Percentiles rank a stretch among this genome's conserved stretches.
These are phyloP conservation scores for Suillus subluteus DNA, from an alignment of 768 basidiomycete genomes.

Conservation along the genomic window DNA sequence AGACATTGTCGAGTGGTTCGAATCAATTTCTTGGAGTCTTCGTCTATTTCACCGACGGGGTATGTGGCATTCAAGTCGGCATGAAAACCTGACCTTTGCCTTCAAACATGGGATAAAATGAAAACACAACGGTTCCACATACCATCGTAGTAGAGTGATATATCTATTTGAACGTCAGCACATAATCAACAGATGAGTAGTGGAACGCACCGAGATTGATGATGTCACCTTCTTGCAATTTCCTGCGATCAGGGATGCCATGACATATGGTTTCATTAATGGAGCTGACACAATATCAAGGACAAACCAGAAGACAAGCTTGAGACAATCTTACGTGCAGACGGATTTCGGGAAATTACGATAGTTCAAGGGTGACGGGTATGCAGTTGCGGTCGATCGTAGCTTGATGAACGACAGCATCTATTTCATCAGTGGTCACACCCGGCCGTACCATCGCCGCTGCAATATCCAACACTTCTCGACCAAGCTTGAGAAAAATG, in stretches of 20 bases:
- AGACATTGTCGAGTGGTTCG: constrained; percentile 79
- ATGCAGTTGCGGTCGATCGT: constrained; percentile 87
- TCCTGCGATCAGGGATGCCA: constrained; percentile 89
- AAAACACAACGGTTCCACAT: constrained; percentile 12
- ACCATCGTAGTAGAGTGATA: constrained; percentile 82
- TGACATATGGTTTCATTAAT: constrained; percentile 98
- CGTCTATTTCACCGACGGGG: constrained; percentile 84
- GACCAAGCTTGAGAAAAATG: constrained; percentile 59
- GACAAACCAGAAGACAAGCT: constrained; percentile 8
- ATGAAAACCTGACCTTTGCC: constrained; percentile 68
- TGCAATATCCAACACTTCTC: constrained; percentile 93
- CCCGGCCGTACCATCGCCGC: constrained; percentile 89
- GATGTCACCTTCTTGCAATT: constrained; percentile 90
- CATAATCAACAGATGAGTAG: constrained; percentile 13
- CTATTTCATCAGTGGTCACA: constrained; percentile 93
- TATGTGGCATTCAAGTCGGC: constrained; percentile 93
- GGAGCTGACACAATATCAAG: constrained; percentile 51
- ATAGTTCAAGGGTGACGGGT: constrained; percentile 95
- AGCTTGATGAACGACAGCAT: constrained; percentile 91
- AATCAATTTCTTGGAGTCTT: constrained; percentile 82
- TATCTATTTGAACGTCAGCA: constrained; percentile 51
- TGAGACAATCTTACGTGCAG: constrained; percentile 74
- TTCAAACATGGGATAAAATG: constrained; percentile 8
- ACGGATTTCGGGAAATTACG: constrained; percentile 91
- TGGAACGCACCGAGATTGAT: constrained; percentile 79